phyloP scores from a whole-genome alignment of 148 eudicot genomes.

The Rhododendron simsii region DNA sequence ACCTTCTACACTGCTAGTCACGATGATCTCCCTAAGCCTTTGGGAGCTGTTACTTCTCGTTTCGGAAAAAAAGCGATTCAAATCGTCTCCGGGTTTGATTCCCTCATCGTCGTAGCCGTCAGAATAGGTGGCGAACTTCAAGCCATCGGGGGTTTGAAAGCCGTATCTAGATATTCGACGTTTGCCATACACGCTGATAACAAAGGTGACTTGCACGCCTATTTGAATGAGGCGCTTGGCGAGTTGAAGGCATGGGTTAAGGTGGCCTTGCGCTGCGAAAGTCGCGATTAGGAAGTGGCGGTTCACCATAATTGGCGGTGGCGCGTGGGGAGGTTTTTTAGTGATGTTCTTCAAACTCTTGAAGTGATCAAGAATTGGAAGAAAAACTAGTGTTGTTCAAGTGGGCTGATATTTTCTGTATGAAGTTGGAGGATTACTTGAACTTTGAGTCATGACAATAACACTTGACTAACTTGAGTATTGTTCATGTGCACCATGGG shows the following conservation, averaged over 20 bases:
- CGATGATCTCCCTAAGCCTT: conserved; percentile 20
- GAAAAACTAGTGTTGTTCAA: too few species aligned
- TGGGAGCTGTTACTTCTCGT: conserved; percentile 25
- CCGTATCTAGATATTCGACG: conserved; percentile 6
- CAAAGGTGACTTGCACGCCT: conserved; percentile 34
- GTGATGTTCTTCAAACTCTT: too few species aligned
- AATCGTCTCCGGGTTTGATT: conserved; percentile 5
- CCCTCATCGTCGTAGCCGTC: conserved; percentile 49
- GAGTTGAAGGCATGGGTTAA: conserved; percentile 53
- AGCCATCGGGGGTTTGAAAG: conserved; percentile 14
- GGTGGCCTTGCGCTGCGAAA: conserved; percentile 44
- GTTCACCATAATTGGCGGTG: background rate
- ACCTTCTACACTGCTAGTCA: conserved; percentile 28
- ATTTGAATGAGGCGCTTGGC: conserved; percentile 36
- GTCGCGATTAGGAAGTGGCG: conserved; percentile 31
- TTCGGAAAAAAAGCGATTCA: conserved; percentile 12
- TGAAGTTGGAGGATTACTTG: too few species aligned
- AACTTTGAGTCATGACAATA: too few species aligned
- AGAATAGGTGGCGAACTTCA: conserved; percentile 33
- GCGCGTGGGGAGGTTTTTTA: background rate
- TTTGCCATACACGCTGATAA: conserved; percentile 24
- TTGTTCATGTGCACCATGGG: too few species aligned
- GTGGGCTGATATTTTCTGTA: too few species aligned
- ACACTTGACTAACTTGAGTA: too few species aligned
- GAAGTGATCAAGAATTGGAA: too few species aligned